Base-by-base conservation (phyloP, 2,329 filamentous ascomycete genomes). In the Pseudocercospora macadamiae region DNA sequence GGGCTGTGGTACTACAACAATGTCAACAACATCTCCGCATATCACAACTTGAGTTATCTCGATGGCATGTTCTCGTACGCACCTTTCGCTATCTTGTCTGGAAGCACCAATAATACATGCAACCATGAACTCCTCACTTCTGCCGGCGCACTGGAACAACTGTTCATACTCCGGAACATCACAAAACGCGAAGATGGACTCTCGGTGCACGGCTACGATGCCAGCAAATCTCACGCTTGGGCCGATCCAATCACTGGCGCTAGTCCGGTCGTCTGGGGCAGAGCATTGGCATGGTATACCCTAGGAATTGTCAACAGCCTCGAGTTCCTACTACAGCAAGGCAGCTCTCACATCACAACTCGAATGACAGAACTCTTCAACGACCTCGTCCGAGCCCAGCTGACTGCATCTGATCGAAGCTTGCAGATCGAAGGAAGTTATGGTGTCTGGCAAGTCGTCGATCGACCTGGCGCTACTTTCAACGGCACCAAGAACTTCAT, bases 401-500 rank as follows among this genome's bases (percentile, higher is more conserved):
- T 81, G 34, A 64, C 65, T 9, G 66, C 68, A 0, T 73, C 68
- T 1, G 80, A 82, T 7, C 57, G 54, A 4, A 63, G 62, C 34
- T 49, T 64, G 7, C 49, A 44, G 5, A 30, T 55, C 10, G 64
- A 59, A 6, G 65, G 63, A 14, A 42, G 21, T 2, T 63, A 67
- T 0, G 83, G 78, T 2, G 86, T 84, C 79, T 86, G 83, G 81
- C 75, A 85, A 61, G 73, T 86, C 37, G 79, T 86, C 73, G 79
- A 78, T 58, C 76, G 79, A 36, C 77, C 79, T 0, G 78, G 64
- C 5, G 76, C 1, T 65, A 70, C 2, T 55, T 59, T 61, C 44
- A 28, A 37, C 10, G 61, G 53, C 1, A 21, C 76, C 28, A 81
- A 80, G 0, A 87, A 88, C 66, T 87, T 85, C 66, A 76, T 87